Evolutionary conservation across 2,329 filamentous ascomycete genomes (phyloP).

Genomic region (Graphilbum ipis-grandicollis): DNA sequence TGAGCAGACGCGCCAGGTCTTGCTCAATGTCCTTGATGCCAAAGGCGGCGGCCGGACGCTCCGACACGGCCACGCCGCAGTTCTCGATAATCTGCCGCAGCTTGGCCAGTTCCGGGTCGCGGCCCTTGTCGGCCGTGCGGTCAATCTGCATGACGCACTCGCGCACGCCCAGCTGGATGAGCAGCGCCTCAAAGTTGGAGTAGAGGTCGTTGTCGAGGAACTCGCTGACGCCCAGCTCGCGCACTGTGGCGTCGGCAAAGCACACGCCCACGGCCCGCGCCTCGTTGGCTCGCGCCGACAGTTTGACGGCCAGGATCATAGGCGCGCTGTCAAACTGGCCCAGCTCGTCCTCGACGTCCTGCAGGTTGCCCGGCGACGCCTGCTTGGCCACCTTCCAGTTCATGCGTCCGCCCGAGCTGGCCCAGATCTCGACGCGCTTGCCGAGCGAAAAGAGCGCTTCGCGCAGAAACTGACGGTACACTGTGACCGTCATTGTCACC

Average conservation of each 20-base stretch:
- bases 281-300: slow-evolving; percentile 73
- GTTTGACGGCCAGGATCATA: slow-evolving; percentile 88
- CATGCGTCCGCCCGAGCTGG: slow-evolving; percentile 57
- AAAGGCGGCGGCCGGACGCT: slow-evolving; percentile 63
- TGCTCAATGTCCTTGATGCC: slow-evolving; percentile 87
- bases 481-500: slow-evolving; percentile 87
- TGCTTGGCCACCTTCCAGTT: slow-evolving; percentile 87
- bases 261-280: slow-evolving; percentile 82
- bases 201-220: slow-evolving; percentile 98
- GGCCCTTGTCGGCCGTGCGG: slow-evolving; percentile 47
- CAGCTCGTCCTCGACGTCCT: slow-evolving; percentile 92
- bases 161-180: slow-evolving; percentile 91
- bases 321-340: slow-evolving; percentile 74
- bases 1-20: slow-evolving; percentile 71
- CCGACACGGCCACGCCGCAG: slow-evolving; percentile 78
- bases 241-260: slow-evolving; percentile 91
- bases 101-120: slow-evolving; percentile 78
- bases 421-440: slow-evolving; percentile 83
- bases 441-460: slow-evolving; percentile 85
- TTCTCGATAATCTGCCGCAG: slow-evolving; percentile 77
- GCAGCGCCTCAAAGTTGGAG: slow-evolving; percentile 89
- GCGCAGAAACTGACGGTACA: slow-evolving; percentile 87
- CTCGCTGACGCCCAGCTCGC: slow-evolving; percentile 90
- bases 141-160: slow-evolving; percentile 82
- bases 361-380: slow-evolving; percentile 87